Conservation (phyloP, 495 filamentous ascomycete genomes). For the Neurospora africana region DNA sequence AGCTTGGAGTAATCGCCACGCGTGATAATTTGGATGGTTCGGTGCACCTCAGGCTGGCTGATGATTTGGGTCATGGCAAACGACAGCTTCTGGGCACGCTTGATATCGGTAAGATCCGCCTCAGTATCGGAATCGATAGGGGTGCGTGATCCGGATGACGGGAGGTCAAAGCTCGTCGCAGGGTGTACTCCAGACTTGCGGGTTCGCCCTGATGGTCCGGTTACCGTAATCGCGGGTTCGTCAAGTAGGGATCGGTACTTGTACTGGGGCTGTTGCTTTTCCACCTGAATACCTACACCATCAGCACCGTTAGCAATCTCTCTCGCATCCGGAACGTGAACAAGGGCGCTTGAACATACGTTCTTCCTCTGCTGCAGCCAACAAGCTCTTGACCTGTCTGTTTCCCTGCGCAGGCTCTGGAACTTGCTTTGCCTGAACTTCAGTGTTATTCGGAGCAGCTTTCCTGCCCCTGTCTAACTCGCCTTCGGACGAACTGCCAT, state of each 20-base stretch:
- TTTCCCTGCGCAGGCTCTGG: conserved; percentile 17
- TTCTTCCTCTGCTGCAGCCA: conserved; percentile 68
- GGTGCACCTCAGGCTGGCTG: conserved; percentile 61
- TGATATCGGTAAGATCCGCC: conserved; percentile 71
- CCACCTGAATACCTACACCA: conserved; percentile 29
- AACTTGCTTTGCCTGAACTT: conserved; percentile 21
- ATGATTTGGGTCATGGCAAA: conserved; percentile 70
- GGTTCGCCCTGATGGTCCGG: conserved; percentile 44
- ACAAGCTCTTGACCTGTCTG: conserved; percentile 41
- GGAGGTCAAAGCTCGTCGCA: conserved; percentile 63
- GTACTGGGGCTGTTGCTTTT: conserved; percentile 25
- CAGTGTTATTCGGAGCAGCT: conserved; percentile 17
- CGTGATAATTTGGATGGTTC: conserved; percentile 77
- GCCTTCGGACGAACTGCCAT: conserved; percentile 40
- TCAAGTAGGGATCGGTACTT: conserved; percentile 46
- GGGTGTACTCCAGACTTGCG: conserved; percentile 66
- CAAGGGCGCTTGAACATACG: conserved; percentile 41
- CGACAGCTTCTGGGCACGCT: conserved; percentile 70
- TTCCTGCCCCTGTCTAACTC: conserved; percentile 42
- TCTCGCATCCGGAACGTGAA: not conserved
- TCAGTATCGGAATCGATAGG: conserved; percentile 82
- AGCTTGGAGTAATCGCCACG: conserved; percentile 73
- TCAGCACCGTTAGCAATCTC: conserved; percentile 7
- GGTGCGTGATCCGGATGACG: conserved; percentile 50
- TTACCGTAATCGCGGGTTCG: conserved; percentile 54